These are phyloP conservation scores for Penicillium arizonense DNA, from an alignment of 495 filamentous ascomycete genomes.

Conservation along the genomic window DNA sequence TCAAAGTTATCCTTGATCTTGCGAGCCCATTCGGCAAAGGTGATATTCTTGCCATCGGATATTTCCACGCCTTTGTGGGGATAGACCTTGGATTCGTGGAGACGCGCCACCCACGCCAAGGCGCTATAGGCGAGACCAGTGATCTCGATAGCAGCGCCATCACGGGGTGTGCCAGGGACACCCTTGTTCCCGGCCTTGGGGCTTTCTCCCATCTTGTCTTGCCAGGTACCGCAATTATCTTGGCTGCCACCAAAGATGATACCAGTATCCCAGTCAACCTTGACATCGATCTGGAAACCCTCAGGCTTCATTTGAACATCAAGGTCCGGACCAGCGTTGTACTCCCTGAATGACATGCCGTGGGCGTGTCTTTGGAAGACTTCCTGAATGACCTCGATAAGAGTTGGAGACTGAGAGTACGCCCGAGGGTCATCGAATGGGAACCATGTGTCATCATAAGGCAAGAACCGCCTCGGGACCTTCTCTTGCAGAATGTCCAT, in stretches of 20 bases:
- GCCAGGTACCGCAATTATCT: conserved; percentile 96
- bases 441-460: conserved; percentile 95
- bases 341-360: conserved; percentile 88
- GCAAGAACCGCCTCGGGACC: conserved; percentile 83
- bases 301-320: conserved; percentile 92
- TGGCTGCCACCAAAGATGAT: conserved; percentile 94
- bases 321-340: conserved; percentile 83
- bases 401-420: conserved; percentile 75
- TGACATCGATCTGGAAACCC: conserved; percentile 88
- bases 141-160: conserved; percentile 94
- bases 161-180: conserved; percentile 90
- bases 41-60: conserved; percentile 55
- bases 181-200: conserved; percentile 88
- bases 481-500: conserved; percentile 69
- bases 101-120: conserved; percentile 70
- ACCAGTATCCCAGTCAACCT: conserved; percentile 89
- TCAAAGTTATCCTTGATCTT: conserved; percentile 87
- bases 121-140: conserved; percentile 89
- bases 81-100: conserved; percentile 66
- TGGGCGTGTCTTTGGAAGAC: conserved; percentile 85
- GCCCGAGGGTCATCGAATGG: conserved; percentile 73
- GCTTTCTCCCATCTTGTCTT: conserved; percentile 99
- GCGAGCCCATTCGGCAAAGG: conserved; percentile 76
- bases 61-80: conserved; percentile 66
- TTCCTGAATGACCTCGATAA: conserved; percentile 91